A percentile compares a stretch with the other conserved stretches of the same genome.
These are phyloP conservation scores for Solanum hybrid DNA, from an alignment of 305 asterid species.

Conservation along the genomic window DNA sequence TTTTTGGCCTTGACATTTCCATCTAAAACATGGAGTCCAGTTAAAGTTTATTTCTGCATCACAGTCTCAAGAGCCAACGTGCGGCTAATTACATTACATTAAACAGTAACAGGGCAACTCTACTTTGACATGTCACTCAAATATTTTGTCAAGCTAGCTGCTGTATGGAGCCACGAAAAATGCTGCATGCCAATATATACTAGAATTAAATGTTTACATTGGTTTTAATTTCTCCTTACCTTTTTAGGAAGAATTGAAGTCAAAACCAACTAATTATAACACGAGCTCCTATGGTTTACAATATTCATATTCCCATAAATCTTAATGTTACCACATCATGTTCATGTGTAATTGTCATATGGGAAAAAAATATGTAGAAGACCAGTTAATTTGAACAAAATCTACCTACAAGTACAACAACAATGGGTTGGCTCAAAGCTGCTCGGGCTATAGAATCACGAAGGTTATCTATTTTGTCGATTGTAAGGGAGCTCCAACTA, in stretches of 20 bases:
- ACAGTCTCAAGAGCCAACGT: not conserved
- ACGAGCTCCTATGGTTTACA: not conserved
- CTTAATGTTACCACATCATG: not conserved
- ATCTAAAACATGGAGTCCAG: not conserved
- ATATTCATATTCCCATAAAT: not conserved
- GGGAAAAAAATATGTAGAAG: not conserved
- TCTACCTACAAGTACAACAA: not conserved
- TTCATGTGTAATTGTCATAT: not conserved
- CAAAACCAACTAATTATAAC: too few relatives aligned
- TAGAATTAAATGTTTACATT: not conserved
- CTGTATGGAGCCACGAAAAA: not conserved
- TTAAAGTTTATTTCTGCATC: not conserved
- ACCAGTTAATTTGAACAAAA: not conserved
- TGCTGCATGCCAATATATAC: not conserved
- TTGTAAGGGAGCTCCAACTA: not conserved
- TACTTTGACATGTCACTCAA: not conserved
- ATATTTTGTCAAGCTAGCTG: not conserved
- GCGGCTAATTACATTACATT: not conserved
- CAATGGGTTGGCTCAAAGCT: not conserved
- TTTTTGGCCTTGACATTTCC: not conserved
- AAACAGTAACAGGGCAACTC: not conserved
- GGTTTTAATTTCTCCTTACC: not conserved
- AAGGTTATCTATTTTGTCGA: not conserved
- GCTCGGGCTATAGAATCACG: not conserved
- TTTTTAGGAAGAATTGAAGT: not conserved